These are phyloP conservation scores for Lichtheimia ornata DNA, from an alignment of 371 early-diverging fungal species.

Conservation along the genomic window DNA sequence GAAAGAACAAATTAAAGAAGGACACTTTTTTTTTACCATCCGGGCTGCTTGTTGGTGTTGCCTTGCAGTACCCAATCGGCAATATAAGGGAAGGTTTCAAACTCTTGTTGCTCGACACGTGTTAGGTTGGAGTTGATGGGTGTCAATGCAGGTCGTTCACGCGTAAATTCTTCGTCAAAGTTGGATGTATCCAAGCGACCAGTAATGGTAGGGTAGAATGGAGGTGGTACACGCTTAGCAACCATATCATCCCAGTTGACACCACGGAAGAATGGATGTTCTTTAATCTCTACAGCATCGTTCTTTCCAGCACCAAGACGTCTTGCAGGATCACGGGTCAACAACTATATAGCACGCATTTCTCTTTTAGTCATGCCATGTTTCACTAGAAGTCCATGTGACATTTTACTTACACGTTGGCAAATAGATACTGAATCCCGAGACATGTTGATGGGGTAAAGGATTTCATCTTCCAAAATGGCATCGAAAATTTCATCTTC, in stretches of 20 bases:
- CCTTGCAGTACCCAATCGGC: conserved; percentile 73
- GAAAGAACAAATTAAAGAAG: background rate
- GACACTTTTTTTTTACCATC: conserved; percentile 9
- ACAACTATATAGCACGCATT: conserved; percentile 53
- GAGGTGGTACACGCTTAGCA: conserved; percentile 80
- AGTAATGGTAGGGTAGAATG: conserved; percentile 87
- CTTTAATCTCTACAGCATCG: conserved; percentile 92
- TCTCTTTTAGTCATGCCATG: background rate
- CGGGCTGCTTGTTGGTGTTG: conserved; percentile 10
- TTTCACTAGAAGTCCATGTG: background rate
- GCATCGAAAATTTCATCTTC: conserved; percentile 97
- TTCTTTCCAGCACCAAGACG: conserved; percentile 83
- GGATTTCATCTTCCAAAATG: conserved; percentile 91
- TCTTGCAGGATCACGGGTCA: conserved; percentile 85
- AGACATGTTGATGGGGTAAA: conserved; percentile 91
- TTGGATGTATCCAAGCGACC: conserved; percentile 89
- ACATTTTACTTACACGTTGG: conserved; percentile 64
- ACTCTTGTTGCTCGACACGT: conserved; percentile 89
- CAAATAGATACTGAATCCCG: conserved; percentile 90
- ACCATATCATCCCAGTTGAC: conserved; percentile 94
- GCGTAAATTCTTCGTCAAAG: conserved; percentile 95
- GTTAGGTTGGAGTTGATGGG: conserved; percentile 82
- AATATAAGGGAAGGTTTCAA: conserved; percentile 88
- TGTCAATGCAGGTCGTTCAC: conserved; percentile 89
- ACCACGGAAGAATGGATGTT: conserved; percentile 92